phyloP scores from a whole-genome alignment of 148 eudicot genomes.

The Diospyros lotus region DNA sequence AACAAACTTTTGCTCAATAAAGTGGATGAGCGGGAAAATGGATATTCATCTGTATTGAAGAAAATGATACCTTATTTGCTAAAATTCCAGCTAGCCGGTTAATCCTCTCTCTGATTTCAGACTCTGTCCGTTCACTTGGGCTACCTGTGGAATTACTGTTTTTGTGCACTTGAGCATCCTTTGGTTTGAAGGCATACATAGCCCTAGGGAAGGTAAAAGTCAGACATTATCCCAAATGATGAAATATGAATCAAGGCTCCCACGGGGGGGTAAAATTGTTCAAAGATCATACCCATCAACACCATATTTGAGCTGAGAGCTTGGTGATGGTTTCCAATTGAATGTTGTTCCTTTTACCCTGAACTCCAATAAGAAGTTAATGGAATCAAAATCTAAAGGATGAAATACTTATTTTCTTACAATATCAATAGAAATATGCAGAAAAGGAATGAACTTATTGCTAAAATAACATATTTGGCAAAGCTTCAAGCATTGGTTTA shows the following conservation, averaged over 20 bases:
- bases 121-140: constrained; percentile 38
- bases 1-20: not conserved
- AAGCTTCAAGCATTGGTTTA: not conserved
- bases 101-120: constrained; percentile 65
- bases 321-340: constrained; percentile 30
- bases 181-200: constrained; percentile 81
- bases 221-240: no score
- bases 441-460: not conserved
- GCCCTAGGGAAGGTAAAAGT: constrained; percentile 33
- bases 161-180: constrained; percentile 43
- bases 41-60: not conserved
- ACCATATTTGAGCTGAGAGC: constrained; percentile 40
- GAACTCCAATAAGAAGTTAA: constrained; percentile 17
- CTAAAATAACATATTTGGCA: not conserved
- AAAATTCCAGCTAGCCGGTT: constrained; percentile 50
- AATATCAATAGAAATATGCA: not conserved
- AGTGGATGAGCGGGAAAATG: not conserved
- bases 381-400: not conserved
- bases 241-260: no score
- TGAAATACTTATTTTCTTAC: not conserved
- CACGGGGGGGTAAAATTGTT: not conserved
- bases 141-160: constrained; percentile 30
- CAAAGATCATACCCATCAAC: constrained; percentile 54
- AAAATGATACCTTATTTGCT: constrained; percentile 55
- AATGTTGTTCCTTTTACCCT: constrained; percentile 38